Evolutionary conservation across 495 filamentous ascomycete species (phyloP).

Genomic region (Neurospora sp.): DNA sequence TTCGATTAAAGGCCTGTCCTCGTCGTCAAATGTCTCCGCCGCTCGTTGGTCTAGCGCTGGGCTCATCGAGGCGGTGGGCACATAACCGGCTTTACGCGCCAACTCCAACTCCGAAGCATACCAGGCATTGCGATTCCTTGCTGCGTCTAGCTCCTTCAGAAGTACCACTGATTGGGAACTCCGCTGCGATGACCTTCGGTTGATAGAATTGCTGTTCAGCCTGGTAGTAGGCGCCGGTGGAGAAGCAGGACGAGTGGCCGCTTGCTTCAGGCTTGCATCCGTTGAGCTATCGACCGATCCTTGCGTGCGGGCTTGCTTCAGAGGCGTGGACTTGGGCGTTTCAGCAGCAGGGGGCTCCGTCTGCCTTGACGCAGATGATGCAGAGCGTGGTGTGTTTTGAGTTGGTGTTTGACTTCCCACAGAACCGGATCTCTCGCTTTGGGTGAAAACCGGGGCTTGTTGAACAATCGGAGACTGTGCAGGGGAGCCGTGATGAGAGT

Average conservation of each 20-base stretch:
- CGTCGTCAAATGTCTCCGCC: constrained; percentile 71
- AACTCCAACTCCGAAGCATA: constrained; percentile 90
- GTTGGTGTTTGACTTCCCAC: constrained; percentile 58
- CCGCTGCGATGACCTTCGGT: constrained; percentile 37
- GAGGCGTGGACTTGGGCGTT: constrained; percentile 20
- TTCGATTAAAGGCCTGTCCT: constrained; percentile 86
- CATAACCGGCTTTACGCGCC: constrained; percentile 80
- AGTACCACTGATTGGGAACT: constrained; percentile 53
- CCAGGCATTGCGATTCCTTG: constrained; percentile 86
- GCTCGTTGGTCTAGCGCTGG: constrained; percentile 66
- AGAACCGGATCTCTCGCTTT: constrained; percentile 32
- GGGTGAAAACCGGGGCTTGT: constrained; percentile 32
- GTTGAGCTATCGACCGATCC: constrained; percentile 42
- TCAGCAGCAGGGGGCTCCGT: constrained; percentile 18
- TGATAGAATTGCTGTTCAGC: constrained; percentile 40
- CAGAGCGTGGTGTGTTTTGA: neutral
- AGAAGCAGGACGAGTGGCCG: constrained; percentile 33
- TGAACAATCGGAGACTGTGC: constrained; percentile 45
- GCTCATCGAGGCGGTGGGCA: constrained; percentile 58
- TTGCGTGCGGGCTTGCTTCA: constrained; percentile 29
- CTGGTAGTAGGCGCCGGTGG: constrained; percentile 38
- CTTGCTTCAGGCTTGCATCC: constrained; percentile 34
- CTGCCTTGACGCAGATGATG: constrained; percentile 4
- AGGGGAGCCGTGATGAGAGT: constrained; percentile 25
- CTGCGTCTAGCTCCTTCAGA: constrained; percentile 71